phyloP scores from a whole-genome alignment of 495 filamentous ascomycete genomes.

The Lophium mytilinum region DNA sequence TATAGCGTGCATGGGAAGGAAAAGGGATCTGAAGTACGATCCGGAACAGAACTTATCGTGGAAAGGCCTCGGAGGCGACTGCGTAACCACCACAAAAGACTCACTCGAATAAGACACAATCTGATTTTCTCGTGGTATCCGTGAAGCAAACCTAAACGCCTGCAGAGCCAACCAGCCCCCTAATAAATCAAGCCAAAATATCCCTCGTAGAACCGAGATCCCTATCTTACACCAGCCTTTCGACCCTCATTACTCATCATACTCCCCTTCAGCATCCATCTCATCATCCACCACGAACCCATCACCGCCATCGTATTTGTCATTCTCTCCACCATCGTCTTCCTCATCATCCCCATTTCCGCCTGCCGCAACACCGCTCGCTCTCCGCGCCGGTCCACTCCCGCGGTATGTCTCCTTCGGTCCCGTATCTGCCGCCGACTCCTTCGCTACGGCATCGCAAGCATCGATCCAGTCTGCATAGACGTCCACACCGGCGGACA shows the following conservation, averaged over 20 bases:
- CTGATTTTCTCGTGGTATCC: too few species aligned
- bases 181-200: too few species aligned
- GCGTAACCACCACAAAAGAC: too few species aligned
- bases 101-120: too few species aligned
- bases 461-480: conserved; percentile 98
- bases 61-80: too few species aligned
- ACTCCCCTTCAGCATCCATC: conserved; percentile 35
- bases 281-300: conserved; percentile 31
- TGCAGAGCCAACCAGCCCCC: too few species aligned
- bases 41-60: too few species aligned
- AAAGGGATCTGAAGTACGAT: too few species aligned
- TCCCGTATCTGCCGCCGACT: conserved; percentile 20
- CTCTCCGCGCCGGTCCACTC: conserved; percentile 9
- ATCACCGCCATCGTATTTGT: conserved; percentile 10
- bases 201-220: too few species aligned
- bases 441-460: conserved; percentile 71
- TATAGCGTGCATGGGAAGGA: too few species aligned
- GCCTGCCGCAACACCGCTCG: conserved; percentile 21
- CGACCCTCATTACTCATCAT: neutral
- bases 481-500: conserved; percentile 85
- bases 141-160: too few species aligned
- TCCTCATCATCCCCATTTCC: conserved; percentile 29
- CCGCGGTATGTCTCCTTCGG: conserved; percentile 11
- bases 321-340: conserved; percentile 35
- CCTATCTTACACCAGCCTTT: too few species aligned